Percentiles rank a stretch among this genome's conserved stretches.
These are phyloP conservation scores for Penicillium maclennaniae DNA, from an alignment of 495 filamentous ascomycete genomes.

Conservation along the genomic window DNA sequence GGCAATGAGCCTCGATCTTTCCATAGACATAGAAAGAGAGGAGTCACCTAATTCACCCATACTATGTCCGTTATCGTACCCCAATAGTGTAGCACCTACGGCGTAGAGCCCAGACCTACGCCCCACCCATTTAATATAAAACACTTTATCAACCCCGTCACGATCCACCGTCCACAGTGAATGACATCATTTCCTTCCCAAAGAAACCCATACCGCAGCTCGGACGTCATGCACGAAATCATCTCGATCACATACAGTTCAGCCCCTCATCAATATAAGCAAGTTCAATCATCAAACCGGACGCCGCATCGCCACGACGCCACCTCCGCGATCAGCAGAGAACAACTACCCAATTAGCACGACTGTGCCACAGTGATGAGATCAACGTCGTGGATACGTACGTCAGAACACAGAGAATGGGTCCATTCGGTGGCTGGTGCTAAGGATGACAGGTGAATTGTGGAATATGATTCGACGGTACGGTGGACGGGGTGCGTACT, in stretches of 20 bases:
- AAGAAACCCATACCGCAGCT: no score
- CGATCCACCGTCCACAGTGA: neutral
- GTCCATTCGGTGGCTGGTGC: neutral
- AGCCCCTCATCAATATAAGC: conserved; percentile 5
- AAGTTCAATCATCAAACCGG: neutral
- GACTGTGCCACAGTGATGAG: conserved; percentile 1
- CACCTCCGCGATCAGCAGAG: neutral
- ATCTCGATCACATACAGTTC: no score
- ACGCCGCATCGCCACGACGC: neutral
- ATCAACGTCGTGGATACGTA: conserved; percentile 12
- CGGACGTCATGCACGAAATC: no score
- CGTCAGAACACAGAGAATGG: conserved; percentile 10
- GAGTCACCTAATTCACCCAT: neutral
- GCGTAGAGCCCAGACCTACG: neutral
- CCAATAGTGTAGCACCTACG: neutral
- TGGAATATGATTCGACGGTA: conserved; percentile 2
- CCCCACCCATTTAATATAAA: conserved; percentile 15
- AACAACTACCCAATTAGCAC: conserved; percentile 13
- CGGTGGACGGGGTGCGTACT: neutral
- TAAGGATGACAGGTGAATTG: neutral
- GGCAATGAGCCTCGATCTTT: no score
- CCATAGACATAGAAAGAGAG: no score
- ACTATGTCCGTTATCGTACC: neutral
- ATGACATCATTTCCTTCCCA: neutral
- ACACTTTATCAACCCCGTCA: conserved; percentile 1